Evolutionary conservation across 2,329 filamentous ascomycete genomes (phyloP).

Genomic region (Trichothecium roseum): DNA sequence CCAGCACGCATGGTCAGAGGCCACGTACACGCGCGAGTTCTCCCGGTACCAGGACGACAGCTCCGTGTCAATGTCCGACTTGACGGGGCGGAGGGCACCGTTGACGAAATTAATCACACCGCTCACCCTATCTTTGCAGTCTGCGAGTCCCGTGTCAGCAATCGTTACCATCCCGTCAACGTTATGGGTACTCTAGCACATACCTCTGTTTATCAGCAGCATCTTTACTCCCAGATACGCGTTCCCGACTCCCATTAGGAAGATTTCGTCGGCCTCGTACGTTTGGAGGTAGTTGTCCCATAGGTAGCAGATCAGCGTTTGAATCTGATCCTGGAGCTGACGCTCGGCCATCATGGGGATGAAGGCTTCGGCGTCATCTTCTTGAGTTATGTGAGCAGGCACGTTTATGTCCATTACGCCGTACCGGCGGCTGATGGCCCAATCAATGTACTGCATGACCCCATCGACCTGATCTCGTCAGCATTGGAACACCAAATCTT

Average conservation of each 20-base stretch:
- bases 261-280: slow-evolving; percentile 60
- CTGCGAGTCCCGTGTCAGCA: too few species aligned
- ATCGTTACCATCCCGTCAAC: slow-evolving; percentile 7
- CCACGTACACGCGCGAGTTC: slow-evolving; percentile 72
- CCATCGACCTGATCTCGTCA: slow-evolving; percentile 58
- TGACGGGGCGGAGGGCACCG: slow-evolving; percentile 65
- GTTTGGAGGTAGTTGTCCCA: slow-evolving; percentile 97
- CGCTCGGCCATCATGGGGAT: slow-evolving; percentile 33
- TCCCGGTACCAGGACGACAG: slow-evolving; percentile 75
- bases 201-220: slow-evolving; percentile 68
- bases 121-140: slow-evolving; percentile 57
- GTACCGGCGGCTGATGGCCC: slow-evolving; percentile 68
- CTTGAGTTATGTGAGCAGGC: slow-evolving; percentile 61
- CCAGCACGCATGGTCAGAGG: slow-evolving; percentile 68
- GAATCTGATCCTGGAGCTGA: slow-evolving; percentile 46
- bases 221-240: slow-evolving; percentile 77
- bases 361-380: slow-evolving; percentile 43
- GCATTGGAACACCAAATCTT: slow-evolving; percentile 3
- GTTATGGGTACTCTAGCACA: slow-evolving; percentile 3
- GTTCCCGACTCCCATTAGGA: slow-evolving; percentile 82
- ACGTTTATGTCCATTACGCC: slow-evolving; percentile 88
- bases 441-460: slow-evolving; percentile 70
- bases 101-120: slow-evolving; percentile 76
- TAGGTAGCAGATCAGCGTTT: slow-evolving; percentile 72
- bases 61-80: slow-evolving; percentile 64